Evolutionary conservation across 2,329 filamentous ascomycete genomes (phyloP), one percentile per base, ranked within the genome.

Genomic region (Hirsutella rhossiliensis): DNA sequence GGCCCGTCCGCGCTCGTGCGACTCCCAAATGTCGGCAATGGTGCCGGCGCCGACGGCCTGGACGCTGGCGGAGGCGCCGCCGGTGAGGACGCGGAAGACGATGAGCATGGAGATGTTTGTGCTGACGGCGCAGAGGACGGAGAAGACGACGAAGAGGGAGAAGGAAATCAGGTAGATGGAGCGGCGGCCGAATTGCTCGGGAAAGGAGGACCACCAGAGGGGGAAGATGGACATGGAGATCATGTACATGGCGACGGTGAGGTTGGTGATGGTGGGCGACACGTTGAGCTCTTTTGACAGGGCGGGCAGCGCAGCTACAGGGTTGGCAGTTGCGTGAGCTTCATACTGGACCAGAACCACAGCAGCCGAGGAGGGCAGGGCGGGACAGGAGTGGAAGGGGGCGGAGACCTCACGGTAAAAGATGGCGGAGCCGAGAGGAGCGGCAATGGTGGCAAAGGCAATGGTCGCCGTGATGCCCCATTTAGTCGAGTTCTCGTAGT

Each of bases 131-230:
- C 76, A 78, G 36, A 87, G 66, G 15, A 84, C 65, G 42, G 80
- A 81, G 63, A 84, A 90, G 34, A 89, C 48, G 43, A 81, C 66
- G 55, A 87, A 89, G 13, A 90, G 65, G 19, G 71, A 58, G 59
- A 92, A 92, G 0, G 84, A 88, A 30, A 75, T 63, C 29, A 94
- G 63, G 58, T 90, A 92, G 52, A 94, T 83, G n/a, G 78, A 80
- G 19, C 87, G 76, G 36, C 87, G 76, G 12, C 87, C 87, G 1
- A 78, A 62, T 1, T 69, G 69, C 53, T 92, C 87, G 9, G 82
- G 87, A 55, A 92, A 88, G 2, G 81, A 82, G 1, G 82, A 87
- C 84, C 84, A 92, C 86, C 86, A 92, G 1, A 94, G 69, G 0
- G 87, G 87, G 52, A 88, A 90, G 38, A 92, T 86, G 44, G 80